Percentiles rank a stretch among this genome's conserved stretches.
Evolutionary conservation across 1,139 yeast genomes (phyloP).

Genomic region (Chernovozyma aurita): DNA sequence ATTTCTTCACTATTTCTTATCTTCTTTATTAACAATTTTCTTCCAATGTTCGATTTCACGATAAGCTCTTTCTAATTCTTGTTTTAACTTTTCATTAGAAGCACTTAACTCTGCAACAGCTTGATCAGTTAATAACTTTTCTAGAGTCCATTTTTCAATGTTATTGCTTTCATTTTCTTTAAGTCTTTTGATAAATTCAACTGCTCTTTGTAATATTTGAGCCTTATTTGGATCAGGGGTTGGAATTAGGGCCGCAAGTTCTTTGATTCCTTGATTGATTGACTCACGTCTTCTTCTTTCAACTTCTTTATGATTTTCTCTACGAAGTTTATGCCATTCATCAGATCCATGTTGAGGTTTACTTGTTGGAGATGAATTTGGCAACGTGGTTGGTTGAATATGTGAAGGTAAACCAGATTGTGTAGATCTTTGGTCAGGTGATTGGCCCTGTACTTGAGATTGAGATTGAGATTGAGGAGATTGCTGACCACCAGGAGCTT

Average conservation of each 20-base stretch:
- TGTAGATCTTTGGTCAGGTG: constrained; percentile 8
- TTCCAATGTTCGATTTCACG: constrained; percentile 86
- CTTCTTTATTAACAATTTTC: constrained; percentile 33
- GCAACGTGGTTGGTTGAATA: constrained; percentile 32
- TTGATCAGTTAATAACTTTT: constrained; percentile 86
- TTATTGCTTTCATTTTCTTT: constrained; percentile 85
- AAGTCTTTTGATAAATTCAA: constrained; percentile 81
- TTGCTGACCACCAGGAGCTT: background rate
- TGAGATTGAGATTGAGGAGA: constrained; percentile 5
- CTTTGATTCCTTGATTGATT: constrained; percentile 84
- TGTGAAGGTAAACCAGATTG: constrained; percentile 9
- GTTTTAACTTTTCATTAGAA: constrained; percentile 73
- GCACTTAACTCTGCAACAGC: constrained; percentile 76
- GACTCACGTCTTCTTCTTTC: constrained; percentile 94
- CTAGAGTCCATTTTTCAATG: constrained; percentile 91
- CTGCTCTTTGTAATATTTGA: constrained; percentile 81
- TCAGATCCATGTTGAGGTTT: constrained; percentile 65
- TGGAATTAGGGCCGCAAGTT: constrained; percentile 77
- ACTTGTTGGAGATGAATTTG: constrained; percentile 17
- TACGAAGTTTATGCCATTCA: constrained; percentile 83
- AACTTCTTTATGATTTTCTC: constrained; percentile 94
- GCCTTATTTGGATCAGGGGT: constrained; percentile 90
- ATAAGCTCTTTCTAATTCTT: constrained; percentile 86
- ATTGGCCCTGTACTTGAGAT: constrained; percentile 8
- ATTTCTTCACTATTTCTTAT: constrained; percentile 10